Conservation (phyloP, 2,329 filamentous ascomycete species). For the Sclerotinia minor region DNA sequence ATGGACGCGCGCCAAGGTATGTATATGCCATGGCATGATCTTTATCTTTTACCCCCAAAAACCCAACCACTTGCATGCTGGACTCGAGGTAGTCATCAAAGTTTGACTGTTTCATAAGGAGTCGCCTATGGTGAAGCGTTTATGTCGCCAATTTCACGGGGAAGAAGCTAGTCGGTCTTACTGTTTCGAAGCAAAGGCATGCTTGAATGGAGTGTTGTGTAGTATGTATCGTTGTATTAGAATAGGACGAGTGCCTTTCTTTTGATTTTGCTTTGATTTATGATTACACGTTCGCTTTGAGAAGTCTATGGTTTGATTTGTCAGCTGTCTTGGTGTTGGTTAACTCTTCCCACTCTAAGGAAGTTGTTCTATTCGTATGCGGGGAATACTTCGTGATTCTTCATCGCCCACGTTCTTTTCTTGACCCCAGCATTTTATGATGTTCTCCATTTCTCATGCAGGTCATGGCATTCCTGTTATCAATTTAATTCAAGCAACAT, state of each 20-base stretch:
- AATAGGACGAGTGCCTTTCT: not conserved
- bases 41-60: not conserved
- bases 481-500: slow-evolving; percentile 6
- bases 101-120: not conserved
- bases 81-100: not conserved
- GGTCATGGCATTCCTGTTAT: slow-evolving; percentile 6
- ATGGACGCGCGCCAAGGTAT: slow-evolving; percentile 2
- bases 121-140: slow-evolving; percentile 9
- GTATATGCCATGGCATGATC: slow-evolving; percentile 10
- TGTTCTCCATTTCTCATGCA: slow-evolving; percentile 1
- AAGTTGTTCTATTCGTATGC: not conserved
- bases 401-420: not conserved
- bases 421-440: slow-evolving; percentile 5
- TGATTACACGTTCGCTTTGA: not conserved
- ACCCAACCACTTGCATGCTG: not conserved
- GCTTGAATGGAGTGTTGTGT: not conserved
- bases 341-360: not conserved
- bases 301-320: not conserved
- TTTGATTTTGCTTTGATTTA: slow-evolving; percentile 10
- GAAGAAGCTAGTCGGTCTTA: slow-evolving; percentile 8
- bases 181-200: slow-evolving; percentile 11
- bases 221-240: not conserved
- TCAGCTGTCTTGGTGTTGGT: not conserved
- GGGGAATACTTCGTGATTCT: not conserved
- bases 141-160: slow-evolving; percentile 17